Evolutionary conservation across 164 flowering plant species (phyloP), one percentile per base, ranked within the genome.

Genomic region (Annona squamosa): DNA sequence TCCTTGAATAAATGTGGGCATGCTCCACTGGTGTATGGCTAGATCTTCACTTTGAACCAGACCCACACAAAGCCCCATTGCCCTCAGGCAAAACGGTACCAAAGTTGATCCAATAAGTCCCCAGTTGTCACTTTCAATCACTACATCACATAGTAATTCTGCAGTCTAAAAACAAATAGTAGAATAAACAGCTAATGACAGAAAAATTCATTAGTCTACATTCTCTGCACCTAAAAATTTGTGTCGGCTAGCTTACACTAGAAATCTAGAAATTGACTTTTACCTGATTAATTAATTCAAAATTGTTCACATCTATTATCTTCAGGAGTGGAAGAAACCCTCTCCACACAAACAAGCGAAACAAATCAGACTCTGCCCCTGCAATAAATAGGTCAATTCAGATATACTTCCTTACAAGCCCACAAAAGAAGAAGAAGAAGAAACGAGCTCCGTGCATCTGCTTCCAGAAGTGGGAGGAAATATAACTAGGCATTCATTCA

Each of bases 261-360:
- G n/a, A 65, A 42, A 42, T 17, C 46, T 5, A 19, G n/a, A 65
- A 42, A 42, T 17, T 46, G 52, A 43, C 3, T 71, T 17, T 73
- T 86, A 95, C 98, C 94, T 87, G 85, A 73, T 83, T 83, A 73
- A 91, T 82, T 63, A 88, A 72, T 75, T 83, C 88, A 46, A 72
- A 79, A 41, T 86, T 87, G 77, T 73, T 77, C 19, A 76, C 57
- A 73, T 79, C 79, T n/a, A 77, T 71, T 73, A 81, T 81, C 79
- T 77, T 84, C 79, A 87, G 70, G 41, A 84, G 65, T 9, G 96
- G 98, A 77, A 95, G 69, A 77, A 87, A 88, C 57, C 83, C 80
- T 80, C 74, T 86, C 86, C 87, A 84, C 9, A 87, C 80, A 83
- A 87, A 90, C 65, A 74, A 73, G 46, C 77, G 71, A 17, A 85